Percentiles rank a stretch among this genome's conserved stretches.
These are phyloP conservation scores for Oryza officinalis DNA, from an alignment of 176 grass and related monocot genomes.

Conservation along the genomic window DNA sequence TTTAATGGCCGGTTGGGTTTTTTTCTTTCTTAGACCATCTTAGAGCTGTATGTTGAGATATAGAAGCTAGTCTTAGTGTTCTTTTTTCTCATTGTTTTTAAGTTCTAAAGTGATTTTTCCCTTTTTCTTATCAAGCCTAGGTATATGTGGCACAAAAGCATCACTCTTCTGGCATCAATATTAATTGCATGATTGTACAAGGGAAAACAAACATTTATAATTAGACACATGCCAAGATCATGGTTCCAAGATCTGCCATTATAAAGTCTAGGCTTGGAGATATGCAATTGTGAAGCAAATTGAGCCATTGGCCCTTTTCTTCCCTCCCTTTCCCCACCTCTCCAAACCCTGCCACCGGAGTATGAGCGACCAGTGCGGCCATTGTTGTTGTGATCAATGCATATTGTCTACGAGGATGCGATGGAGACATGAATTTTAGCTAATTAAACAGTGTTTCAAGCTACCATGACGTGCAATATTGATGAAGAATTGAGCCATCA, in stretches of 20 bases:
- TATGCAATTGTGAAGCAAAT: background rate
- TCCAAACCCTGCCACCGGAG: too few species aligned
- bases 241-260: background rate
- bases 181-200: background rate
- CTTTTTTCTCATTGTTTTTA: background rate
- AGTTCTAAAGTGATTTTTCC: background rate
- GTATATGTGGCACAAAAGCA: background rate
- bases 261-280: background rate
- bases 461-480: too few species aligned
- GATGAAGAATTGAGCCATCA: too few species aligned
- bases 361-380: too few species aligned
- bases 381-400: too few species aligned
- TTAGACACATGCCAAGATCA: too few species aligned
- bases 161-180: background rate
- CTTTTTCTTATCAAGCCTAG: background rate
- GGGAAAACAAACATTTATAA: background rate
- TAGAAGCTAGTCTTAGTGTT: background rate
- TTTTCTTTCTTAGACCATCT: background rate
- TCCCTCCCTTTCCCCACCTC: too few species aligned
- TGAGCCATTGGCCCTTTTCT: too few species aligned
- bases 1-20: background rate
- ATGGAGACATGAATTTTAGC: too few species aligned
- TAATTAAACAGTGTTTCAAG: too few species aligned
- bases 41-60: background rate
- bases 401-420: too few species aligned